Evolutionary conservation across 75 land plant species (phyloP).

Genomic region (Selaginella moellendorffii): DNA sequence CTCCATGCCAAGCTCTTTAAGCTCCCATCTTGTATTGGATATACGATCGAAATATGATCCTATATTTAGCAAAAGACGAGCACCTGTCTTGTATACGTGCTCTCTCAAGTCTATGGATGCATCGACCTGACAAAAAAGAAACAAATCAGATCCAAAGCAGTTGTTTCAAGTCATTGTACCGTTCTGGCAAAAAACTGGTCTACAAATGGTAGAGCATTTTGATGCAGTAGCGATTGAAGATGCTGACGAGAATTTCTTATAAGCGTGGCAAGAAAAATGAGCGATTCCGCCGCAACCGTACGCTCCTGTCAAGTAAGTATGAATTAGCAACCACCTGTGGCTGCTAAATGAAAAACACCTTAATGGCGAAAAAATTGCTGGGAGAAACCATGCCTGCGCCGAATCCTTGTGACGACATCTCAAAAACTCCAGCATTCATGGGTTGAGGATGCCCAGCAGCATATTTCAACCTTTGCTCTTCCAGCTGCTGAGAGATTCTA

Average conservation of each 20-base stretch:
- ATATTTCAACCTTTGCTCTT: slow-evolving; percentile 59
- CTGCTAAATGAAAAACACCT: slow-evolving; percentile 33
- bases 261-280: slow-evolving; percentile 50
- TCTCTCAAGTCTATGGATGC: slow-evolving; percentile 57
- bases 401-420: slow-evolving; percentile 31
- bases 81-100: slow-evolving; percentile 73
- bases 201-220: slow-evolving; percentile 38
- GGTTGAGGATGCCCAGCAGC: slow-evolving; percentile 11
- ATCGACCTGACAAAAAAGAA: slow-evolving; percentile 41
- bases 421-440: slow-evolving; percentile 21
- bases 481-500: slow-evolving; percentile 55
- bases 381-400: slow-evolving; percentile 20
- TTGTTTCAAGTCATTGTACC: slow-evolving; percentile 32
- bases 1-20: slow-evolving; percentile 87
- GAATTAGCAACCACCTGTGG: neutral
- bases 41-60: slow-evolving; percentile 85
- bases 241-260: slow-evolving; percentile 52
- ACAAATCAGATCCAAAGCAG: slow-evolving; percentile 2
- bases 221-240: slow-evolving; percentile 62
- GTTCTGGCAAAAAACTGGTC: slow-evolving; percentile 63
- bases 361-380: slow-evolving; percentile 51
- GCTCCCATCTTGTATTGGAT: slow-evolving; percentile 83
- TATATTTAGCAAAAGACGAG: slow-evolving; percentile 65
- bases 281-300: slow-evolving; percentile 56
- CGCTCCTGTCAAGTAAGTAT: slow-evolving; percentile 60